phyloP scores from a whole-genome alignment of 2,329 filamentous ascomycete genomes.

The Diaporthe capsici region DNA sequence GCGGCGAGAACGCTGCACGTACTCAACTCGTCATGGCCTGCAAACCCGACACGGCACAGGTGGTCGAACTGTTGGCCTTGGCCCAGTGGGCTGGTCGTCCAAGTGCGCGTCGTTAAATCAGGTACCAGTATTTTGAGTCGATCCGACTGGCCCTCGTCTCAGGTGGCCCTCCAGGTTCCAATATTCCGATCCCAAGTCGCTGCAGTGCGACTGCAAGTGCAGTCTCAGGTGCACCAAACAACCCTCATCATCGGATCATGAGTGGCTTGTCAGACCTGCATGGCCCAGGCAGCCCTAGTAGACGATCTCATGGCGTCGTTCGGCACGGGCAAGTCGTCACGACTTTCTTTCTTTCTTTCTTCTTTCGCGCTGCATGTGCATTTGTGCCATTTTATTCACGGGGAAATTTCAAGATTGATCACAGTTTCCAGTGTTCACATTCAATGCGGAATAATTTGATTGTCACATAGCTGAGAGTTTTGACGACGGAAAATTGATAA shows the following conservation, averaged over 20 bases:
- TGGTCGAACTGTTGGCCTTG: conserved; percentile 19
- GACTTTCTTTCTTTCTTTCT: too few relatives aligned
- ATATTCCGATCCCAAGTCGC: background rate
- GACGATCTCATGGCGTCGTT: background rate
- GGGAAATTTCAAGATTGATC: background rate
- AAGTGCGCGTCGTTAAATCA: conserved; percentile 22
- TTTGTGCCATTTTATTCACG: background rate
- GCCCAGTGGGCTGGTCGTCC: conserved; percentile 9
- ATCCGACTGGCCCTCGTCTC: conserved; percentile 33
- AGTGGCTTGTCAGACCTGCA: background rate
- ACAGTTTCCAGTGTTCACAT: background rate
- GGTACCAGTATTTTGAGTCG: conserved; percentile 28
- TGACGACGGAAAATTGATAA: background rate
- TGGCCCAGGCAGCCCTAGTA: background rate
- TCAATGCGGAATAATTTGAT: background rate
- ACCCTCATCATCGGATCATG: background rate
- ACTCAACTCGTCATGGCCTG: conserved; percentile 13
- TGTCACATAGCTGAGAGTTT: background rate
- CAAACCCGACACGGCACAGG: conserved; percentile 5
- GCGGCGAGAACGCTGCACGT: background rate
- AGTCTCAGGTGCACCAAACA: conserved; percentile 30
- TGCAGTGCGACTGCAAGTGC: conserved; percentile 22
- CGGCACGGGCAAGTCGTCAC: background rate
- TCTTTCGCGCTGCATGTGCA: too few relatives aligned
- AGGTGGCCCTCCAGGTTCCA: conserved; percentile 24